Evolutionary conservation across 345 rosid species (phyloP).

Genomic region (Orychophragmus violaceus): DNA sequence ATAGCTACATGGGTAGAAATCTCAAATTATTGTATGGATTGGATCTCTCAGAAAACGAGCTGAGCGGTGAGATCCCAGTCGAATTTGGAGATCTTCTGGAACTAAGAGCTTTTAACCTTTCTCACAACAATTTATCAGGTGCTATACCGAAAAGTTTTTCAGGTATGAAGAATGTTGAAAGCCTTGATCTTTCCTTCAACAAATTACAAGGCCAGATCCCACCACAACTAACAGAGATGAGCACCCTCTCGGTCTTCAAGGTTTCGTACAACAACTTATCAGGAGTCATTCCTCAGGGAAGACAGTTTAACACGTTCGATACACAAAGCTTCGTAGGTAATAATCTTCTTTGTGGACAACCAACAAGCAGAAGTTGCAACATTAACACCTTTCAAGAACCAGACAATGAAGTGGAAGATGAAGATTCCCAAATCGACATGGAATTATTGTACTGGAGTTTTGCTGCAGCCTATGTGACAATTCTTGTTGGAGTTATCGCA

Average conservation of each 20-base stretch:
- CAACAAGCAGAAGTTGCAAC: too few species aligned
- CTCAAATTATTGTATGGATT: slow-evolving; percentile 14
- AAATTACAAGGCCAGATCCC: too few species aligned
- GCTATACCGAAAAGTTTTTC: slow-evolving; percentile 26
- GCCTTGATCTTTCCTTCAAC: too few species aligned
- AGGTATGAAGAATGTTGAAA: too few species aligned
- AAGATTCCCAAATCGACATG: neutral
- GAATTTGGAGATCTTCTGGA: slow-evolving; percentile 6
- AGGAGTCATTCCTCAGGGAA: too few species aligned
- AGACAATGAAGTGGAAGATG: neutral
- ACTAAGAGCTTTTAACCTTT: slow-evolving; percentile 21
- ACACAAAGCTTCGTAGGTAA: neutral
- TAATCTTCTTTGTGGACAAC: too few species aligned
- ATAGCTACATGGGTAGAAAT: neutral
- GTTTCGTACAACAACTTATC: too few species aligned
- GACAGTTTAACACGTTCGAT: neutral
- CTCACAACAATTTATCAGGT: slow-evolving; percentile 22
- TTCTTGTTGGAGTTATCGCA: too few species aligned
- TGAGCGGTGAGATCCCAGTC: neutral
- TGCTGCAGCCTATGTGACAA: neutral
- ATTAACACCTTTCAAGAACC: neutral
- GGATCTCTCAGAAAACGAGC: slow-evolving; percentile 33
- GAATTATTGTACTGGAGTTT: neutral
- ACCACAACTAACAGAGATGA: too few species aligned
- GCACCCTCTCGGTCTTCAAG: too few species aligned